Evolutionary conservation across 2,329 filamentous ascomycete genomes (phyloP).

Genomic region (Sporothrix dimorphospora): DNA sequence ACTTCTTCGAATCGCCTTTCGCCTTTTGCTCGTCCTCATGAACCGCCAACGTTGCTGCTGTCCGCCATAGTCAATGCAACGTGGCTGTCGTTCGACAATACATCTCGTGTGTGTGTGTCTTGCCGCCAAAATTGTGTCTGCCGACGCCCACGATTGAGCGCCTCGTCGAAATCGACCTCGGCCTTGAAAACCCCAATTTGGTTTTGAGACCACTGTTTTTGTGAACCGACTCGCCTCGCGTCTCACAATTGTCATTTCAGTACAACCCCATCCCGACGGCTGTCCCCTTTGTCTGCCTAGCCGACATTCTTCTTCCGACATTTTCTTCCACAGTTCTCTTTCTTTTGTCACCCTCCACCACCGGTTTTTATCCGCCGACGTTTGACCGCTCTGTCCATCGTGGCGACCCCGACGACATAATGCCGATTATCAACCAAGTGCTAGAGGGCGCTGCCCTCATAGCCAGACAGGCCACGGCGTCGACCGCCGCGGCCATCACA

Average conservation of each 20-base stretch:
- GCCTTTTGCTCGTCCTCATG: conserved; percentile 5
- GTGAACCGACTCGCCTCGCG: conserved; percentile 2
- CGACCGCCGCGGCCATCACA: conserved; percentile 18
- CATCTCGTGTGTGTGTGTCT: neutral
- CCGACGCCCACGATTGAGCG: neutral
- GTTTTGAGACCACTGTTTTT: conserved; percentile 17
- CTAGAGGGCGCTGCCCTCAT: conserved; percentile 37
- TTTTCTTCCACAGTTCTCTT: too few relatives aligned
- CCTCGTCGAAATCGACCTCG: neutral
- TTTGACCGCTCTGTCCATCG: neutral
- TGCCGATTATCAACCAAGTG: conserved; percentile 38
- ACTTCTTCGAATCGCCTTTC: neutral
- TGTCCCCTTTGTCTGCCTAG: neutral
- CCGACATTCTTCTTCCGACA: neutral
- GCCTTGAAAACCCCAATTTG: neutral
- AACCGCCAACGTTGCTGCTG: neutral
- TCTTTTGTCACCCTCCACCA: neutral
- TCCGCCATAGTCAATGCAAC: conserved; percentile 10
- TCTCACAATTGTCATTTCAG: conserved; percentile 4
- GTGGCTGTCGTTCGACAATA: neutral
- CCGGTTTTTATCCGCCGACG: neutral
- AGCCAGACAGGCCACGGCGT: conserved; percentile 36
- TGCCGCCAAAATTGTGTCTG: neutral
- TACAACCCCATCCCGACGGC: neutral
- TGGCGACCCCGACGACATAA: conserved; percentile 26